Evolutionary conservation across 2,329 filamentous ascomycete genomes (phyloP).

Genomic region (Pezicula carpinea): DNA sequence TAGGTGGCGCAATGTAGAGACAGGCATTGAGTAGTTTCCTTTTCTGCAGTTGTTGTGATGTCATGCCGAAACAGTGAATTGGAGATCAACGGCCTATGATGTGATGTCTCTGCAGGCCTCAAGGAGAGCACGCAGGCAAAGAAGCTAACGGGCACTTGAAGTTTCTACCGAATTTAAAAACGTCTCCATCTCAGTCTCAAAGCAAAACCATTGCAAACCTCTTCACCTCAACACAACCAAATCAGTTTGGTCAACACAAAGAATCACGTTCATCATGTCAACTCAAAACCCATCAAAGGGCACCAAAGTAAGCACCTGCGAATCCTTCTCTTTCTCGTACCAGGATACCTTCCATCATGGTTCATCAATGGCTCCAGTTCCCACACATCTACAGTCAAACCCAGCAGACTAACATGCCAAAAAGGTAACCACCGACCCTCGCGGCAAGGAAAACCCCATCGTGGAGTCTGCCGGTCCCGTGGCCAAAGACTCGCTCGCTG

Average conservation of each 20-base stretch:
- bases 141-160: too few relatives aligned
- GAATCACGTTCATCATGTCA: conserved; percentile 38
- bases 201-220: neutral
- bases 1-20: too few relatives aligned
- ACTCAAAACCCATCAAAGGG: conserved; percentile 16
- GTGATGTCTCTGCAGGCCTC: too few relatives aligned
- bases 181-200: too few relatives aligned
- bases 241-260: conserved; percentile 5
- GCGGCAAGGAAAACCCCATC: conserved; percentile 40
- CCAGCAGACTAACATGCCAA: conserved; percentile 21
- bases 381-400: neutral
- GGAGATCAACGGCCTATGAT: too few relatives aligned
- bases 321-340: neutral
- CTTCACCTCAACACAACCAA: too few relatives aligned
- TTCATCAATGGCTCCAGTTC: neutral
- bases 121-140: too few relatives aligned
- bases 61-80: too few relatives aligned
- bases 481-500: conserved; percentile 67
- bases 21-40: too few relatives aligned
- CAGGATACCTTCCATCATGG: neutral
- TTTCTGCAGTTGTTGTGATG: too few relatives aligned
- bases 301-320: conserved; percentile 15
- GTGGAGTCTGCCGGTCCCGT: conserved; percentile 62
- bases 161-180: too few relatives aligned
- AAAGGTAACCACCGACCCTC: conserved; percentile 42